Conservation (phyloP, 306 rosid genomes). For the Crotalaria pallida region DNA sequence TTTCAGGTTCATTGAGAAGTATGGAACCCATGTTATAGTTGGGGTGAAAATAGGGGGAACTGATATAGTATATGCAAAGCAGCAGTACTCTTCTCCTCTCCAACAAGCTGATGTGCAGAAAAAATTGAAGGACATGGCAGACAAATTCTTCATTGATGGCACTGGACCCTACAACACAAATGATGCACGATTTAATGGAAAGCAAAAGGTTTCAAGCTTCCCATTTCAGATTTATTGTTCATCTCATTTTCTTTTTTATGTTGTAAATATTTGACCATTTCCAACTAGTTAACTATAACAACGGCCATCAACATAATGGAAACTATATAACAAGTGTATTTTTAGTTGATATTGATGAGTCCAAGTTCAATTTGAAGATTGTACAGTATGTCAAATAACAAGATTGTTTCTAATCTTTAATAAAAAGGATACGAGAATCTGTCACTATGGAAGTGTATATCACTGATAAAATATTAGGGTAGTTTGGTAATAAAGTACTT, state of each 20-base stretch:
- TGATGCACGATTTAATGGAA: constrained; percentile 28
- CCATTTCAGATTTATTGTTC: constrained; percentile 1
- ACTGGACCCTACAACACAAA: constrained; percentile 18
- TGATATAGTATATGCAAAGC: constrained; percentile 65
- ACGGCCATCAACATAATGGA: neutral
- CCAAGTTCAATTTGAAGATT: neutral
- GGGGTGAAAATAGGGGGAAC: constrained; percentile 78
- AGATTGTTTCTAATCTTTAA: neutral
- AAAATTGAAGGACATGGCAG: constrained; percentile 70
- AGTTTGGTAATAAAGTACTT: neutral
- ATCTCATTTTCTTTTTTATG: neutral
- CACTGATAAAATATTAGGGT: neutral
- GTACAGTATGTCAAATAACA: neutral
- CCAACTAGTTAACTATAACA: neutral
- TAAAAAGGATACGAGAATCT: neutral
- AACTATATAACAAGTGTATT: neutral
- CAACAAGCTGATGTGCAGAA: constrained; percentile 63
- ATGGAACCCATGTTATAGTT: constrained; percentile 75
- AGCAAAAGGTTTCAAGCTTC: constrained; percentile 35
- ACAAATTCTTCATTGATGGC: constrained; percentile 37
- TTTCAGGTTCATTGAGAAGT: constrained; percentile 64
- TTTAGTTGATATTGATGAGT: neutral
- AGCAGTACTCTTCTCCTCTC: constrained; percentile 61
- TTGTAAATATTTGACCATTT: neutral
- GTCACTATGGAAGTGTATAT: neutral